Evolutionary conservation across 805 yeast genomes (phyloP).

Genomic region (Myxozyma neotropica): DNA sequence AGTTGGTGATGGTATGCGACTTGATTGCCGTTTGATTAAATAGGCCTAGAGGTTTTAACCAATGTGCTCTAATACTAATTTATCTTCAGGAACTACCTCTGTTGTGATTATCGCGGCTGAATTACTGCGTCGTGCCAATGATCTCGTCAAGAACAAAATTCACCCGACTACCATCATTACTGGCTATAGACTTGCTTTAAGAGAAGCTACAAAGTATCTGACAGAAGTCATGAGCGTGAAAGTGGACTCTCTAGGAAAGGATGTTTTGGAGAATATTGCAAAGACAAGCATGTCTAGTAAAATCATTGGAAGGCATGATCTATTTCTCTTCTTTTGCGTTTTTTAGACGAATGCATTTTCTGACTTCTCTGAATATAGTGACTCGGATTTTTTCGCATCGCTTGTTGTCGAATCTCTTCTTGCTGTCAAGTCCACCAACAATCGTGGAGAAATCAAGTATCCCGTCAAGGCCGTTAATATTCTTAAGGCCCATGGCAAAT

Average conservation of each 20-base stretch:
- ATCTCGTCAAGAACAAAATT: conserved; percentile 85
- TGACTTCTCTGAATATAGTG: conserved; percentile 46
- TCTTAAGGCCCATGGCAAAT: conserved; percentile 94
- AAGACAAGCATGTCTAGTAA: conserved; percentile 97
- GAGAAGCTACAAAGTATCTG: conserved; percentile 86
- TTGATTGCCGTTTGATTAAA: no score
- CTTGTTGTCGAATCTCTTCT: conserved; percentile 95
- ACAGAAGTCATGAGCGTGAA: conserved; percentile 80
- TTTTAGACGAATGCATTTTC: not conserved
- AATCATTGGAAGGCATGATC: conserved; percentile 66
- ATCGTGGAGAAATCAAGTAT: conserved; percentile 84
- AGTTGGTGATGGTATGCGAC: conserved; percentile 82
- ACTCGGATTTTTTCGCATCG: conserved; percentile 82
- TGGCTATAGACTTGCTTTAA: conserved; percentile 90
- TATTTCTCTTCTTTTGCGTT: not conserved
- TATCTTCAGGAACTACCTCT: conserved; percentile 64
- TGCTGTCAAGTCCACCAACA: conserved; percentile 87
- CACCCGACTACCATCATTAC: conserved; percentile 98
- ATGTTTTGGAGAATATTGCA: conserved; percentile 85
- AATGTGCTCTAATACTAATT: not conserved
- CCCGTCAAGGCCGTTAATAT: conserved; percentile 98
- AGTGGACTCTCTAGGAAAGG: conserved; percentile 77
- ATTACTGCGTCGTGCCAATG: conserved; percentile 87
- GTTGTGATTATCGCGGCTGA: conserved; percentile 97
- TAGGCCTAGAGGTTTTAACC: not conserved